phyloP scores from a whole-genome alignment of 164 flowering plant species.

The Chloranthus sessilifolius region DNA sequence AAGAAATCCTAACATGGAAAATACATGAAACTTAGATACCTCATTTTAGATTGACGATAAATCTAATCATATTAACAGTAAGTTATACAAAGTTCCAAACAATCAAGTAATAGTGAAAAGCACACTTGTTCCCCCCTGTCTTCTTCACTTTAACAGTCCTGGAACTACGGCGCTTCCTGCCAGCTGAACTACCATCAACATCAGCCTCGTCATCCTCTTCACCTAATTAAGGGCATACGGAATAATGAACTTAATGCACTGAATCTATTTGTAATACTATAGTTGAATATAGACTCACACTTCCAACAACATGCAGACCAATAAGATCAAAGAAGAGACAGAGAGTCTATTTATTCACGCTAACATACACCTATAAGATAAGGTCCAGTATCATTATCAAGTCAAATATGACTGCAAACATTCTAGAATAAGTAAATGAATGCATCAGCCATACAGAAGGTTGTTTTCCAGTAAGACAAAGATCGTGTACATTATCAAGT shows the following conservation, averaged over 20 bases:
- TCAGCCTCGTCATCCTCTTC: conserved; percentile 75
- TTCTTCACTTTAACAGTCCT: conserved; percentile 61
- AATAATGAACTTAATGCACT: background rate
- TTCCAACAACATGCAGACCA: no score
- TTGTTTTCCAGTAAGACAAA: no score
- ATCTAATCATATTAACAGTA: conserved; percentile 11
- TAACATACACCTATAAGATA: no score
- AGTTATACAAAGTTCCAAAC: conserved; percentile 17
- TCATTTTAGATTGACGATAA: conserved; percentile 8
- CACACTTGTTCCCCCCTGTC: conserved; percentile 65
- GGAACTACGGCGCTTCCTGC: conserved; percentile 54
- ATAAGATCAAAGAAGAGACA: no score
- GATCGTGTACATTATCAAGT: no score
- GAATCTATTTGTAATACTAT: no score
- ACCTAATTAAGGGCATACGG: conserved; percentile 28
- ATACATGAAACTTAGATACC: conserved; percentile 8
- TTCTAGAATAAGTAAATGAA: no score
- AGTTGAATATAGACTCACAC: no score
- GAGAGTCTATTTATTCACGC: no score
- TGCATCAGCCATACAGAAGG: no score
- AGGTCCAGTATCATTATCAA: no score
- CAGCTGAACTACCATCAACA: conserved; percentile 54
- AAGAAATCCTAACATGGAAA: conserved; percentile 52
- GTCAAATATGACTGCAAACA: no score
- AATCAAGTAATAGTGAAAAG: conserved; percentile 21